Evolutionary conservation across 768 basidiomycete genomes (phyloP).

Genomic region (Kondoa subrosea): DNA sequence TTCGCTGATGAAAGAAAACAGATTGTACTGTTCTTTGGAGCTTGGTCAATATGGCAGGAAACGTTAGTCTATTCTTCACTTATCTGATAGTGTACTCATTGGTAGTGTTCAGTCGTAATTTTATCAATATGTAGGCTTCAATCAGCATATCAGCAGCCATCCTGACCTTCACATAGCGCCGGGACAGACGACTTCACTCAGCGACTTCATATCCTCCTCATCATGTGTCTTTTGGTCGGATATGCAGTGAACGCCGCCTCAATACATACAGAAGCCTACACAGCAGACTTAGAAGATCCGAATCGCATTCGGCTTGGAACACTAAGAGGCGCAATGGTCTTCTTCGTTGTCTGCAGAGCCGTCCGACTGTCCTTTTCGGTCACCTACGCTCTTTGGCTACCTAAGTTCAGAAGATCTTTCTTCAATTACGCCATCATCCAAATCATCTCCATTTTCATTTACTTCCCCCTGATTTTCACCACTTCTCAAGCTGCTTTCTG

Average conservation of each 20-base stretch:
- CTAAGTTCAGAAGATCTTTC: not conserved
- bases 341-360: not conserved
- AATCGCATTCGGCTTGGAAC: not conserved
- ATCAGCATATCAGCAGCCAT: not conserved
- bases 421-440: not conserved
- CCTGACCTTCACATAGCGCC: not conserved
- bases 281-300: not conserved
- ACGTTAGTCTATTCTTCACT: not conserved
- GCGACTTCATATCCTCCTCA: not conserved
- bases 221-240: not conserved
- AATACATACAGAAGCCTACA: too few relatives aligned
- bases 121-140: not conserved
- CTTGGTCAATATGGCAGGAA: not conserved
- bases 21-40: not conserved
- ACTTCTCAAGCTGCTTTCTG: not conserved
- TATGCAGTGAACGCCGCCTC: not conserved
- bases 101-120: not conserved
- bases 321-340: not conserved
- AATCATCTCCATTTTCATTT: not conserved
- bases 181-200: not conserved
- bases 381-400: not conserved
- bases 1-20: too few relatives aligned
- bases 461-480: not conserved
- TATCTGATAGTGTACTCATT: not conserved
- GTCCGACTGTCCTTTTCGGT: not conserved